Percentiles rank a stretch among this genome's conserved stretches.
phyloP scores from a whole-genome alignment of 2,329 filamentous ascomycete genomes.

The Ceratocystis eucalypticola region DNA sequence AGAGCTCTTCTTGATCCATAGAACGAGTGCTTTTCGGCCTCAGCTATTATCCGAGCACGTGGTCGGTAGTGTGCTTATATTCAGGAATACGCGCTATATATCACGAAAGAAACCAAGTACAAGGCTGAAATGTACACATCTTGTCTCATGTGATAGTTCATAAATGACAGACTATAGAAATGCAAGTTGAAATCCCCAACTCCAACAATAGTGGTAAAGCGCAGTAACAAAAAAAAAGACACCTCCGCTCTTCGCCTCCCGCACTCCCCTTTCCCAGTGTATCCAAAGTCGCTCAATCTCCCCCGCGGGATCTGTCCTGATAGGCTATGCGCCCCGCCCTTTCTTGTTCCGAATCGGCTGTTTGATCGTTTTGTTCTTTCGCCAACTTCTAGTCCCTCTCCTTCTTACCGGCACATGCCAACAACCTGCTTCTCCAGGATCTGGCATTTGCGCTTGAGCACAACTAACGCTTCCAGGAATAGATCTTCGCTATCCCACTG shows the following conservation, averaged over 20 bases:
- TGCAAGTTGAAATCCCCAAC: slow-evolving; percentile 17
- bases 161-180: slow-evolving; percentile 15
- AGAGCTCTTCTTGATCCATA: background rate
- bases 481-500: slow-evolving; percentile 90
- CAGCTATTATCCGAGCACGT: background rate
- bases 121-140: background rate
- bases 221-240: slow-evolving; percentile 22
- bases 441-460: slow-evolving; percentile 73
- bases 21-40: background rate
- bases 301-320: background rate
- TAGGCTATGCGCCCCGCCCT: background rate
- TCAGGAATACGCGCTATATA: background rate
- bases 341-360: background rate
- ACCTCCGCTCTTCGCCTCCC: background rate
- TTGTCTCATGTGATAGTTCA: slow-evolving; percentile 10
- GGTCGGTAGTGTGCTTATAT: background rate
- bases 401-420: slow-evolving; percentile 42
- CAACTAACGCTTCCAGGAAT: slow-evolving; percentile 77
- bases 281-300: slow-evolving; percentile 3
- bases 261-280: background rate
- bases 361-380: no score
- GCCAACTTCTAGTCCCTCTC: slow-evolving; percentile 7
- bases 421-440: slow-evolving; percentile 57
- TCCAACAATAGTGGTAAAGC: slow-evolving; percentile 21
- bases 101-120: slow-evolving; percentile 5